Conservation (phyloP, 2,329 filamentous ascomycete genomes). For the Epichloe glyceriae region DNA sequence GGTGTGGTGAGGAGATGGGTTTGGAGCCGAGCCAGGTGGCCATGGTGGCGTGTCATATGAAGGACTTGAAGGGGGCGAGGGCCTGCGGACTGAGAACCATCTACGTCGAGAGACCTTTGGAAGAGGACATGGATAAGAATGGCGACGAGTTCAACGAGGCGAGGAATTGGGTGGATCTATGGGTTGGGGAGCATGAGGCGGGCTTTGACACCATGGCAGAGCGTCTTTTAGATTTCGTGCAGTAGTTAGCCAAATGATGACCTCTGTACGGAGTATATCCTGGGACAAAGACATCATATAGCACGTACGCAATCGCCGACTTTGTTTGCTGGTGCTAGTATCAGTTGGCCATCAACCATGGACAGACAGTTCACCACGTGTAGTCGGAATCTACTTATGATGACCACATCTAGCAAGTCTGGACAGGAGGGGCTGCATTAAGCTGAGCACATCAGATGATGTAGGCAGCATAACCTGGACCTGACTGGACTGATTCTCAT, state of each 20-base stretch:
- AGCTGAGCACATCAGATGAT: too few species aligned
- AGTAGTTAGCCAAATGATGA: not conserved
- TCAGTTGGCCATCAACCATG: too few species aligned
- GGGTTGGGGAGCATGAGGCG: constrained; percentile 20
- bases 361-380: too few species aligned
- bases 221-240: constrained; percentile 12
- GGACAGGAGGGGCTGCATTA: too few species aligned
- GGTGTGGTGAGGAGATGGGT: constrained; percentile 51
- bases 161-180: constrained; percentile 29
- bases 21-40: constrained; percentile 48
- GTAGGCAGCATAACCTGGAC: too few species aligned
- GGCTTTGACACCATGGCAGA: constrained; percentile 20
- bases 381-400: too few species aligned
- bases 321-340: too few species aligned
- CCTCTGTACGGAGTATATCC: not conserved
- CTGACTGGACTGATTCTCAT: too few species aligned
- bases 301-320: too few species aligned
- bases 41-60: constrained; percentile 66
- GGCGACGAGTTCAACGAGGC: constrained; percentile 37
- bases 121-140: constrained; percentile 48
- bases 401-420: too few species aligned
- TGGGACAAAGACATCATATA: not conserved
- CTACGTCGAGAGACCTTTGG: constrained; percentile 55
- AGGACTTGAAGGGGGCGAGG: constrained; percentile 55
- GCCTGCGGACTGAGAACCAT: constrained; percentile 53